Base-by-base conservation (phyloP, 805 yeast species). In the Kodamaea nitidulidarum region DNA sequence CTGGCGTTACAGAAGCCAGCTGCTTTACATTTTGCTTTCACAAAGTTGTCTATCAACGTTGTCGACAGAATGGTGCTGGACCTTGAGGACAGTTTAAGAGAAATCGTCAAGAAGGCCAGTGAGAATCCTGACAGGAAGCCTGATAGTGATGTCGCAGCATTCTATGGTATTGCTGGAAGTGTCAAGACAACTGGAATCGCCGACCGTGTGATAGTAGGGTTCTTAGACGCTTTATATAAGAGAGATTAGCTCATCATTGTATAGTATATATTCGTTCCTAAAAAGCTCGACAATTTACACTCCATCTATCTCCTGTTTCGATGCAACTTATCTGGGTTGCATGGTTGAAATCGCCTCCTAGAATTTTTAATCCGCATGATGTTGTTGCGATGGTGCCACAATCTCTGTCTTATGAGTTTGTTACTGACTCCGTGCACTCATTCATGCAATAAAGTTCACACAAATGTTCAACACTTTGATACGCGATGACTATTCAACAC, bases 81-180 rank as follows among this genome's bases (percentile, higher is more conserved):
- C 24, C 55, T 77, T 41, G 22, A 20, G 8, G 22, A 20, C 8
- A 20, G 22, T 20, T 20, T 20, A 20, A 8, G 8, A 8, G 22
- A 20, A 20, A 20, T 20, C 22, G 58, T 61, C 25, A 49, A 46
- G 7, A 44, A 44, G 7, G 46, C 55, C 9, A 69, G 69, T 7
- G 35, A 38, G 26, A 43, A 26, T 4, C 43, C 36, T 4, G 75
- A 78, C 15, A 47, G 51, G 22, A 49, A 44, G 4, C 48, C 50
- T 2, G 43, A 51, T 10, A 59, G 76, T 28, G 87, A 84, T 42
- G 87, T 96, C 1, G 93, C 95, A 11, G 95, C 93, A 3, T 56
- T 91, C 32, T 91, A 91, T 54, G 98, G 98, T 49, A 95, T 91
- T 34, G 98, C 98, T 2, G 97, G 96, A 6, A 85, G 93, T 53